Percentiles rank a stretch among this genome's conserved stretches.
Evolutionary conservation across 371 early-diverging fungal species (phyloP).

Genomic region (Gilbertella persicaria): DNA sequence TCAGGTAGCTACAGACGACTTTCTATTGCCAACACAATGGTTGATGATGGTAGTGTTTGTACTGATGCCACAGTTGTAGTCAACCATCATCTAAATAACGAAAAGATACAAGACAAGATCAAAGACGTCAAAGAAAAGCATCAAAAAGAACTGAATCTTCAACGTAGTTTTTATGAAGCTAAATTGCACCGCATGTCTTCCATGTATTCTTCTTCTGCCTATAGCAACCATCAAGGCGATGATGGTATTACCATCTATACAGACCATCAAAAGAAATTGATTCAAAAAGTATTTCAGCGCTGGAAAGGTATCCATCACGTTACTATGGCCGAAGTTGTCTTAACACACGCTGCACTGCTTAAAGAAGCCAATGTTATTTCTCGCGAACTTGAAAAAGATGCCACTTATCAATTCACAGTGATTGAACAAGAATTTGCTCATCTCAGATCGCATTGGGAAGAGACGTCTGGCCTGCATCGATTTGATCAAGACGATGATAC

Average conservation of each 20-base stretch:
- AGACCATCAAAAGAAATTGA: conserved; percentile 35
- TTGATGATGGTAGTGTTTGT: conserved; percentile 48
- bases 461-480: conserved; percentile 49
- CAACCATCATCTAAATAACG: conserved; percentile 3
- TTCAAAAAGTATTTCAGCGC: conserved; percentile 21
- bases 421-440: conserved; percentile 58
- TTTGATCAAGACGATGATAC: conserved; percentile 48
- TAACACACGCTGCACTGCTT: conserved; percentile 69
- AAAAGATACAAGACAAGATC: conserved; percentile 52
- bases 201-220: conserved; percentile 26
- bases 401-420: conserved; percentile 81
- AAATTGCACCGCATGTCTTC: conserved; percentile 55
- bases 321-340: conserved; percentile 71
- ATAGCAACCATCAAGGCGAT: not conserved
- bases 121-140: conserved; percentile 56
- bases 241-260: conserved; percentile 38
- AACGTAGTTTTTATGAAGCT: conserved; percentile 60
- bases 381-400: conserved; percentile 75
- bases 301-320: conserved; percentile 72
- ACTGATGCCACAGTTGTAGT: conserved; percentile 41
- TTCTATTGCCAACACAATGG: conserved; percentile 31
- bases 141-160: conserved; percentile 52
- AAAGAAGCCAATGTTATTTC: conserved; percentile 90
- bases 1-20: conserved; percentile 15
- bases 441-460: conserved; percentile 68